Evolutionary conservation across 345 rosid species (phyloP), one percentile per base, ranked within the genome.

Genomic region (Litchi chinensis): DNA sequence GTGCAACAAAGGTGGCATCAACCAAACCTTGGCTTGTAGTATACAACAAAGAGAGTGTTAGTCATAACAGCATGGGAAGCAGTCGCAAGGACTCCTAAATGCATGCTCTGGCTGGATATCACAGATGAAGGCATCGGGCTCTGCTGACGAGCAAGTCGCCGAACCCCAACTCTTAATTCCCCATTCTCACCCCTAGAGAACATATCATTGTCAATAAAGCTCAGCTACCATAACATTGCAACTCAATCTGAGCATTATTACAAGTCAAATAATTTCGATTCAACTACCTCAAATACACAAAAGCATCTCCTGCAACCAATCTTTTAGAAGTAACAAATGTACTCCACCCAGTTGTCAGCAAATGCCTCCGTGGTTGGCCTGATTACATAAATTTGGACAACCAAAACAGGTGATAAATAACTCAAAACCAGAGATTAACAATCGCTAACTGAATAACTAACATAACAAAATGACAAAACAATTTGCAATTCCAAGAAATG

Each of bases 311-410:
- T 0, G 93, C 92, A 46, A 84, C 90, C 74, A 93, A 82, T 84
- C 91, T 88, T 77, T 93, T 93, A 6, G 93, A 86, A 46, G 92
- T 86, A 40, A 93, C 95, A 75, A 90, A 93, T 11, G 93, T 89
- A 71, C 93, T 93, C 97, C 97, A 93, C 44, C 97, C 97, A 0
- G 95, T 91, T 19, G 93, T 93, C 65, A 93, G 93, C 78, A 93
- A 82, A 88, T 93, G 95, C 71, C 95, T 90, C 74, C 91, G 80
- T 2, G 97, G 97, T 83, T 91, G 93, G 32, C 97, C 97, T 93
- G 59, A 18, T 46, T 12, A 79, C 24, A 66, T 21, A 71, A 65
- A 77, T 21, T 68, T 44, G 10, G 56, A 19, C 43, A 37, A 24
- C 13, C 68, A 62, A 62, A 68, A 11, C n/a, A 73, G 41, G 73